Conservation (phyloP, 495 filamentous ascomycete genomes). For the Aspergillus avenaceus region DNA sequence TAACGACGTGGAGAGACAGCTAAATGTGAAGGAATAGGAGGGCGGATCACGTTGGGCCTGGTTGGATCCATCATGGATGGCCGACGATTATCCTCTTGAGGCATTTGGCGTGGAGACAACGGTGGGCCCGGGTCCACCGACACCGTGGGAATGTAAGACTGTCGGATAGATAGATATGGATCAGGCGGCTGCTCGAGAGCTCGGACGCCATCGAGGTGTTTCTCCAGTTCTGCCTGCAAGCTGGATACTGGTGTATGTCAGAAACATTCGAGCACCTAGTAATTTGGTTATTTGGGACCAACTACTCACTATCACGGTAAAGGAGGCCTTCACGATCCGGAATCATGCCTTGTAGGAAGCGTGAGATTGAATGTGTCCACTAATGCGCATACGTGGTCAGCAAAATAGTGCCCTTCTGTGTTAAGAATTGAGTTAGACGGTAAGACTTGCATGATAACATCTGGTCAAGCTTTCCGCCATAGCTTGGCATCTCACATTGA, state of each 20-base stretch:
- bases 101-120: constrained; percentile 85
- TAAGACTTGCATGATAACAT: constrained; percentile 62
- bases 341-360: constrained; percentile 63
- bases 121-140: constrained; percentile 67
- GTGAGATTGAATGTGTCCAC: constrained; percentile 75
- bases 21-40: constrained; percentile 75
- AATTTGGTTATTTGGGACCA: background rate
- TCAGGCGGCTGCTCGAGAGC: constrained; percentile 76
- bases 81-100: constrained; percentile 80
- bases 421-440: background rate
- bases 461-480: constrained; percentile 77
- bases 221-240: constrained; percentile 80
- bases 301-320: constrained; percentile 51
- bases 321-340: constrained; percentile 60
- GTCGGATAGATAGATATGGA: constrained; percentile 66
- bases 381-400: constrained; percentile 15
- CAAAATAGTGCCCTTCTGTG: background rate
- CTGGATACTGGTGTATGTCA: constrained; percentile 56
- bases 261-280: background rate
- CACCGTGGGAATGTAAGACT: constrained; percentile 70
- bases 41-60: constrained; percentile 45
- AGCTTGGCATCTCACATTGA: constrained; percentile 76
- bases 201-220: constrained; percentile 71
- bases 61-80: constrained; percentile 41
- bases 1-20: constrained; percentile 76